These are phyloP conservation scores for Beauveria australis DNA, from an alignment of 2,329 filamentous ascomycete genomes.

Conservation along the genomic window DNA sequence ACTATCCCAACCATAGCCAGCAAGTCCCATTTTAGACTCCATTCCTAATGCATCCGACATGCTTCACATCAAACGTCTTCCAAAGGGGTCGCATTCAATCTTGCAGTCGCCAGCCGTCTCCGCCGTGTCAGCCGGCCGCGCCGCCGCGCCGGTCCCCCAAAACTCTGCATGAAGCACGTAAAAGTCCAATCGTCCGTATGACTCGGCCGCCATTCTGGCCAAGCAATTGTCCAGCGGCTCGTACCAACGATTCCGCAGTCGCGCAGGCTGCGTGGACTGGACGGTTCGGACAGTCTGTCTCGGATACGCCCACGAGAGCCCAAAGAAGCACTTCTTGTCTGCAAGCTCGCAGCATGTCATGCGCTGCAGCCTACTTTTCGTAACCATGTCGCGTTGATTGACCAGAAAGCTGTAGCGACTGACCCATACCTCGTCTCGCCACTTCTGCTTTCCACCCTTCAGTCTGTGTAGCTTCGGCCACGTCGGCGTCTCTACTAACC, in stretches of 20 bases:
- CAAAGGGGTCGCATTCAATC: background rate
- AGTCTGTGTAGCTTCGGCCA: conserved; percentile 12
- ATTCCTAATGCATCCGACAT: background rate
- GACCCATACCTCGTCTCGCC: conserved; percentile 17
- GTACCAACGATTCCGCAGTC: conserved; percentile 13
- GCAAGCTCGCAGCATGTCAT: background rate
- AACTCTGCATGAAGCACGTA: background rate
- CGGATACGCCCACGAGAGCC: background rate
- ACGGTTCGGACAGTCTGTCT: background rate
- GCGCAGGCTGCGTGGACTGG: background rate
- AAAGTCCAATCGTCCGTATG: background rate
- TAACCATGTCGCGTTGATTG: conserved; percentile 15
- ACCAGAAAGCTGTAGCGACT: conserved; percentile 18
- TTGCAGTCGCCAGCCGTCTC: background rate
- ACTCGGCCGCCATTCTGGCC: conserved; percentile 5
- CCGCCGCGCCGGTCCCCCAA: conserved; percentile 1
- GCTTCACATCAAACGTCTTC: background rate
- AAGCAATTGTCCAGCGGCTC: conserved; percentile 12
- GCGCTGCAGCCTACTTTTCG: conserved; percentile 5
- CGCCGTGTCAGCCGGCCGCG: background rate
- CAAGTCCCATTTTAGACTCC: no score
- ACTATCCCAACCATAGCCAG: background rate
- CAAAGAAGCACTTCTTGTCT: conserved; percentile 6
- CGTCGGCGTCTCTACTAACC: conserved; percentile 8
- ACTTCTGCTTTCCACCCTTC: background rate